These are phyloP conservation scores for Narthecium ossifragum DNA, from an alignment of 106 monocot genomes.

Conservation along the genomic window DNA sequence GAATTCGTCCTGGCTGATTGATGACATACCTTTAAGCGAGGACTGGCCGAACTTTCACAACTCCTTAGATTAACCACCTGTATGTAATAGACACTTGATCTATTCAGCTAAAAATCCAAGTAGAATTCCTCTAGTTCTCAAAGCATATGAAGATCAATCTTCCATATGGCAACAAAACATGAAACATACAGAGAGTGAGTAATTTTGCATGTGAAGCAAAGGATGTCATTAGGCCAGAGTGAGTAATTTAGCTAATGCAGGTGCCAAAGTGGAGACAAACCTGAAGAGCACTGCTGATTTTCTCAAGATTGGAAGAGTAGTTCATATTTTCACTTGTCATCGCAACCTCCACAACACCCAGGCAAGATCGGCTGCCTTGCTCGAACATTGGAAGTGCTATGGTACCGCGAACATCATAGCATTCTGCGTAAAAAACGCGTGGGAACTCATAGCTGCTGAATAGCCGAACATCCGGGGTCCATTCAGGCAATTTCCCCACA, in stretches of 20 bases:
- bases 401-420: constrained; percentile 43
- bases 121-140: no score
- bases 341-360: constrained; percentile 84
- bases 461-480: constrained; percentile 85
- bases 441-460: constrained; percentile 64
- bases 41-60: constrained; percentile 29
- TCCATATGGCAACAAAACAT: no score
- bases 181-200: no score
- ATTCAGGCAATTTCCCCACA: constrained; percentile 69
- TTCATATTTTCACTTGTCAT: constrained; percentile 57
- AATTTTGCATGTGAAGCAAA: no score
- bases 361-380: constrained; percentile 29
- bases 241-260: no score
- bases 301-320: constrained; percentile 61
- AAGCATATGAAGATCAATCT: not conserved
- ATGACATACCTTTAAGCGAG: constrained; percentile 42
- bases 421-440: constrained; percentile 49
- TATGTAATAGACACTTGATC: constrained; percentile 5
- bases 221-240: no score
- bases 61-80: constrained; percentile 81
- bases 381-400: constrained; percentile 81
- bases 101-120: not conserved
- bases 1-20: not conserved
- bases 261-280: constrained; percentile 9
- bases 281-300: constrained; percentile 82